These are phyloP conservation scores for Gigaspora rosea DNA, from an alignment of 192 early-diverging fungal species.

Conservation along the genomic window DNA sequence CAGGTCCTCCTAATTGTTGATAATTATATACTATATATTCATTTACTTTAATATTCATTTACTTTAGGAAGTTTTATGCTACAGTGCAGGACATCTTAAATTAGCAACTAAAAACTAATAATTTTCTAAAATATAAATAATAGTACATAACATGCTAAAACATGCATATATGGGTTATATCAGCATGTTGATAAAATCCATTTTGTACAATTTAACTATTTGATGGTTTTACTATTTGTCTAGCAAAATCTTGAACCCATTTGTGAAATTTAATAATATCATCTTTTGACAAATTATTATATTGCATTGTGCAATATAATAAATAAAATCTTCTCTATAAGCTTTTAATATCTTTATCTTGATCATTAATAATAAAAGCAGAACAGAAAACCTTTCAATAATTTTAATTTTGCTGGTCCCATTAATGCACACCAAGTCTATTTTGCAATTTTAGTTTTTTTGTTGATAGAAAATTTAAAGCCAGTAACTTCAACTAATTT, in stretches of 20 bases:
- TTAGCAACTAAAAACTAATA: too few species aligned
- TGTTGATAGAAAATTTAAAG: not conserved
- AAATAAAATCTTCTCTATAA: not conserved
- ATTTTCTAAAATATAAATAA: too few species aligned
- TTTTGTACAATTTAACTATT: not conserved
- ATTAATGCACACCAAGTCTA: not conserved
- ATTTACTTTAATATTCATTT: too few species aligned
- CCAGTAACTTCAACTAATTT: not conserved
- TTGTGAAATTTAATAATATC: not conserved
- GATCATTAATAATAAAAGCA: not conserved
- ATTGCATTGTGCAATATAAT: not conserved
- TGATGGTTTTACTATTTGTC: not conserved
- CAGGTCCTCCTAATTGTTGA: too few species aligned
- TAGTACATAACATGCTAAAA: not conserved
- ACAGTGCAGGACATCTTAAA: too few species aligned
- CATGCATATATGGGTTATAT: conserved; percentile 19
- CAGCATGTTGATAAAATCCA: not conserved
- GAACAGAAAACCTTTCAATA: conserved; percentile 1
- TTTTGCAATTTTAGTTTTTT: not conserved
- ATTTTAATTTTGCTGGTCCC: not conserved
- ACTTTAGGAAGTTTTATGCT: too few species aligned
- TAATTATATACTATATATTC: too few species aligned
- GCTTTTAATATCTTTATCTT: not conserved
- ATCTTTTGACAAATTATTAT: not conserved
- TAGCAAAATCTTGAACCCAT: not conserved